These are phyloP conservation scores for Hanseniaspora hatyaiensis DNA, from an alignment of 805 yeast species.

Conservation along the genomic window DNA sequence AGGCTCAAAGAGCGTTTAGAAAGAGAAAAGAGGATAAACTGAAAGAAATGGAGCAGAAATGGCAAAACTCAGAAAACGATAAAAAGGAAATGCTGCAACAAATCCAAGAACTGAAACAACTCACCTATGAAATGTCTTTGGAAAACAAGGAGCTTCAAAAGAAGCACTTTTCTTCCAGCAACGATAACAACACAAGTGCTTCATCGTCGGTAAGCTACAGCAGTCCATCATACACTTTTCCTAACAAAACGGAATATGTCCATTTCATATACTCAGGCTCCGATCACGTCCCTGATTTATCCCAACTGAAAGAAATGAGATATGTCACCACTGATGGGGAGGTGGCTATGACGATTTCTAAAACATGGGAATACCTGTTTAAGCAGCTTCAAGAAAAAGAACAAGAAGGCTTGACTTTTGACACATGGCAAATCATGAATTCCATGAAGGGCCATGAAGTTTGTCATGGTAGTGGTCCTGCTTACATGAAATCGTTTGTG, in stretches of 20 bases:
- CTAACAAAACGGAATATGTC: conserved; percentile 24
- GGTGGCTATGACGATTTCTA: conserved; percentile 56
- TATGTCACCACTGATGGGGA: conserved; percentile 29
- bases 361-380: conserved; percentile 72
- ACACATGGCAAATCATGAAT: conserved; percentile 48
- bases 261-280: conserved; percentile 19
- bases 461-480: conserved; percentile 64
- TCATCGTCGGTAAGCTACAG: neutral
- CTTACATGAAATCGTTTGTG: conserved; percentile 23
- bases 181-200: neutral
- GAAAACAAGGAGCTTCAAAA: conserved; percentile 49
- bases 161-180: conserved; percentile 2
- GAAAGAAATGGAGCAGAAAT: conserved; percentile 52
- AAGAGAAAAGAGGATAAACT: conserved; percentile 66
- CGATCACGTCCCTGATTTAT: neutral
- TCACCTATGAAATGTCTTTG: conserved; percentile 44
- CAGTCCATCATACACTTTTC: conserved; percentile 25
- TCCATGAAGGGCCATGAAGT: conserved; percentile 53
- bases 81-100: conserved; percentile 43
- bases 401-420: conserved; percentile 27
- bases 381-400: conserved; percentile 38
- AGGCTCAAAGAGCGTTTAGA: conserved; percentile 79
- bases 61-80: conserved; percentile 47
- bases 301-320: conserved; percentile 22
- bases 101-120: conserved; percentile 41